Conservation (phyloP, 2,329 filamentous ascomycete genomes). For the Colletotrichum cuscutae region DNA sequence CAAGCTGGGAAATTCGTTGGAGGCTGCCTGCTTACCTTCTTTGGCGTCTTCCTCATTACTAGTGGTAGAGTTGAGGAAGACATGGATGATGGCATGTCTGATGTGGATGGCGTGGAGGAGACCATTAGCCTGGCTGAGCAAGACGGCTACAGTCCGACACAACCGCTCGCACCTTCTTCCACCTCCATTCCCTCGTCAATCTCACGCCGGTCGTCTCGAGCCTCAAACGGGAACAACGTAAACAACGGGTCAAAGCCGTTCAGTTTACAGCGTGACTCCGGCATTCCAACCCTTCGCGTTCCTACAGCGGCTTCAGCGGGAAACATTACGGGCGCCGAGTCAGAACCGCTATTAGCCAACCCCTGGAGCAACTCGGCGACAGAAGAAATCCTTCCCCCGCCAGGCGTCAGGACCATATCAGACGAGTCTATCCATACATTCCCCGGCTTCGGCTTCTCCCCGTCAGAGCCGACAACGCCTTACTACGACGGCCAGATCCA, state of each 20-base stretch:
- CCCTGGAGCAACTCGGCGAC: slow-evolving; percentile 53
- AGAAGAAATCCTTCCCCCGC: slow-evolving; percentile 44
- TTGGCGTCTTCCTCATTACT: slow-evolving; percentile 97
- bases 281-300: slow-evolving; percentile 48
- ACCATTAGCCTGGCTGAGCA: slow-evolving; percentile 70
- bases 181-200: slow-evolving; percentile 37
- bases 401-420: slow-evolving; percentile 50
- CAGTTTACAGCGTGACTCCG: slow-evolving; percentile 47
- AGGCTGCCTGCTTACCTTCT: slow-evolving; percentile 91
- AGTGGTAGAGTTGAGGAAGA: slow-evolving; percentile 75
- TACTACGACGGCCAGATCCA: slow-evolving; percentile 41
- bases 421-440: slow-evolving; percentile 47
- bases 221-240: slow-evolving; percentile 56
- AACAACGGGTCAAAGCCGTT: slow-evolving; percentile 49
- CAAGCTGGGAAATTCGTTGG: slow-evolving; percentile 88
- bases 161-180: slow-evolving; percentile 48
- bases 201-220: slow-evolving; percentile 60
- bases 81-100: slow-evolving; percentile 66
- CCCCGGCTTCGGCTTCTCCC: slow-evolving; percentile 38
- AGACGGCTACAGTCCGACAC: slow-evolving; percentile 49
- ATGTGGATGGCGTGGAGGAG: slow-evolving; percentile 70
- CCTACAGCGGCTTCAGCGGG: slow-evolving; percentile 44
- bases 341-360: slow-evolving; percentile 53
- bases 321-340: slow-evolving; percentile 46
- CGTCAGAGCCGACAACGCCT: slow-evolving; percentile 46